Percentiles rank a stretch among this genome's conserved stretches.
Evolutionary conservation across 2,329 filamentous ascomycete species (phyloP).

Genomic region (Apiospora aurea): DNA sequence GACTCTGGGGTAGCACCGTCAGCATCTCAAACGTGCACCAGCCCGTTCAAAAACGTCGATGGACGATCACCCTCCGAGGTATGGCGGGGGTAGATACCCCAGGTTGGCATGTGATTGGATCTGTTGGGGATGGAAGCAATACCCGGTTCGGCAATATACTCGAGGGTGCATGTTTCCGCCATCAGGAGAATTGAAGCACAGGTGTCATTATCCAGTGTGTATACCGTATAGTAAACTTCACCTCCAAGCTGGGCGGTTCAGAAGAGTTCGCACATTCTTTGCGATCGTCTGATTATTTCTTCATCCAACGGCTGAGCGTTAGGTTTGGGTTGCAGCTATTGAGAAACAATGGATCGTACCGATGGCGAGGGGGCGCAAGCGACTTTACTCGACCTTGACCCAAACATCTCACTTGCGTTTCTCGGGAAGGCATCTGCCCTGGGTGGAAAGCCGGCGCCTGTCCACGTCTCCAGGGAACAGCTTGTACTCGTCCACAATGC

Average conservation of each 20-base stretch:
- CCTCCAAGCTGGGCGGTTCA: no score
- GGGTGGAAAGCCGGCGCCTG: slow-evolving; percentile 33
- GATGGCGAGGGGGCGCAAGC: slow-evolving; percentile 21
- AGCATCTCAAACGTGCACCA: no score
- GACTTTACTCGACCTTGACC: slow-evolving; percentile 32
- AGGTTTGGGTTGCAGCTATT: not conserved
- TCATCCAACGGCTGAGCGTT: not conserved
- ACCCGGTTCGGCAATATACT: not conserved
- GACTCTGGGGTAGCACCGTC: not conserved
- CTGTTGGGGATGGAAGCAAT: not conserved
- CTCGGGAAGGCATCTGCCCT: slow-evolving; percentile 33
- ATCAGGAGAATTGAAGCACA: not conserved
- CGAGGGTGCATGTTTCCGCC: not conserved
- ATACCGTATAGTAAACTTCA: not conserved
- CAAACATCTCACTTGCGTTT: slow-evolving; percentile 33
- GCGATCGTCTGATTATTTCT: not conserved
- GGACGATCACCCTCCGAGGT: not conserved
- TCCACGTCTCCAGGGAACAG: slow-evolving; percentile 25
- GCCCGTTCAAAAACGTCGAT: not conserved
- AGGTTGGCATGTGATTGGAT: not conserved
- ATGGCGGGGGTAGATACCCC: not conserved
- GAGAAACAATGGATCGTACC: slow-evolving; percentile 7
- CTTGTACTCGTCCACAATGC: slow-evolving; percentile 33
- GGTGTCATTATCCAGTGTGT: not conserved
- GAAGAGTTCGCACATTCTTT: not conserved